A percentile compares a stretch with the other conserved stretches of the same genome.
These are phyloP conservation scores for Fomitopsis serialis DNA, from an alignment of 768 basidiomycete genomes.

Conservation along the genomic window DNA sequence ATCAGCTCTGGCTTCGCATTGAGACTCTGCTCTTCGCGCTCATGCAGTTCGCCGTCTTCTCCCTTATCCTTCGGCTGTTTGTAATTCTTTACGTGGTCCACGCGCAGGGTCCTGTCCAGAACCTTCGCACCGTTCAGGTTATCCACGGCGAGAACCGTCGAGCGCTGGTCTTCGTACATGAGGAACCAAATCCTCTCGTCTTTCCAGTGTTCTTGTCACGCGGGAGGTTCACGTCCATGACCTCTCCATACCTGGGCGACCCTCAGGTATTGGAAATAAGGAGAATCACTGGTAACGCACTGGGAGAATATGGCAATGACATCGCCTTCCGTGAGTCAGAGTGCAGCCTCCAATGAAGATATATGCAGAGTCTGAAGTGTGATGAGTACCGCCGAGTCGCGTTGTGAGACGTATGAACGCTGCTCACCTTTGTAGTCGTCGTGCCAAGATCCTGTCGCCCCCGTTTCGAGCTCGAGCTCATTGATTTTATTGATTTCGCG, in stretches of 20 bases:
- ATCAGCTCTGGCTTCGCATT: constrained; percentile 81
- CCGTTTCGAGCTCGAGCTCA: constrained; percentile 80
- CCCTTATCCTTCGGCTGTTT: constrained; percentile 78
- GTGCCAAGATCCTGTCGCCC: constrained; percentile 80
- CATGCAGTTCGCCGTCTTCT: constrained; percentile 81
- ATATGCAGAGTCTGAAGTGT: constrained; percentile 79
- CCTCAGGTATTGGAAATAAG: constrained; percentile 1
- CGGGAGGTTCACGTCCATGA: constrained; percentile 92
- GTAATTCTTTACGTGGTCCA: constrained; percentile 91
- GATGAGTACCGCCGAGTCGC: background rate
- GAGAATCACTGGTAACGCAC: constrained; percentile 41
- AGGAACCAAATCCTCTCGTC: constrained; percentile 88
- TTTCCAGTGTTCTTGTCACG: constrained; percentile 92
- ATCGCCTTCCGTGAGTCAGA: constrained; percentile 94
- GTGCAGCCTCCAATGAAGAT: constrained; percentile 87
- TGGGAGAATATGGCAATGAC: constrained; percentile 97
- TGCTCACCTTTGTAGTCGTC: constrained; percentile 83
- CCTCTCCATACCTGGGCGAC: constrained; percentile 80
- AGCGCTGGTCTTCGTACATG: constrained; percentile 99
- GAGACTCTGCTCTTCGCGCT: constrained; percentile 78
- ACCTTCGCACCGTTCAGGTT: constrained; percentile 96
- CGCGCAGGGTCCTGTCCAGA: constrained; percentile 79
- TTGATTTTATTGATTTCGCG: constrained; percentile 94
- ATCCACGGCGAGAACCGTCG: constrained; percentile 94
- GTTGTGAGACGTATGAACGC: background rate